A percentile compares a stretch with the other conserved stretches of the same genome.
phyloP scores from a whole-genome alignment of 768 basidiomycete species.

The Naganishia vishniacii region DNA sequence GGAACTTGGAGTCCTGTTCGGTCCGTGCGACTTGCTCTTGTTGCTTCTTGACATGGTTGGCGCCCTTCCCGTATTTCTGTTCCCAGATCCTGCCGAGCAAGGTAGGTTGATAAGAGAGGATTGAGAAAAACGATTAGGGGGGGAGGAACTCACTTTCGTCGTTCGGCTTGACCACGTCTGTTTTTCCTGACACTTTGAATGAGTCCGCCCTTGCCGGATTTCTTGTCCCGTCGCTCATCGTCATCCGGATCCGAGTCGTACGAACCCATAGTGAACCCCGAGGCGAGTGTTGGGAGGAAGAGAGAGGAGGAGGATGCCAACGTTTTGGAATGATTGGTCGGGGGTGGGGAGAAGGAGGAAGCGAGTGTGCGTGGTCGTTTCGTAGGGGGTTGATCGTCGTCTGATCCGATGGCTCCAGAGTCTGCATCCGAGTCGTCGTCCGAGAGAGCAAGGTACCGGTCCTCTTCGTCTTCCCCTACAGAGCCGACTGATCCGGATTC shows the following conservation, averaged over 20 bases:
- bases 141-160: constrained; percentile 69
- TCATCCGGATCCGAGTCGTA: constrained; percentile 66
- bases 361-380: not conserved
- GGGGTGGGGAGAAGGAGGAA: not conserved
- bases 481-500: constrained; percentile 49
- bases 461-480: constrained; percentile 38
- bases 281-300: constrained; percentile 82
- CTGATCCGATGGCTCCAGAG: constrained; percentile 29
- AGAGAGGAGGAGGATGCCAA: constrained; percentile 53
- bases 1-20: constrained; percentile 25
- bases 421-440: constrained; percentile 33
- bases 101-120: not conserved
- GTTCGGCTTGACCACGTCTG: constrained; percentile 84
- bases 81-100: constrained; percentile 76
- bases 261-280: constrained; percentile 75
- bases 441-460: constrained; percentile 22
- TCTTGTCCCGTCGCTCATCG: constrained; percentile 56
- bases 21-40: constrained; percentile 37
- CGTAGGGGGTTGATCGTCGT: constrained; percentile 22
- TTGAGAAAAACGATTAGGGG: not conserved
- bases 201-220: constrained; percentile 46
- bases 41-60: constrained; percentile 79
- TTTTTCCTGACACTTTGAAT: constrained; percentile 64
- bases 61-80: constrained; percentile 84
- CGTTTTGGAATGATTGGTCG: constrained; percentile 25